phyloP scores from a whole-genome alignment of 192 early-diverging fungal genomes.

The Mortierella alpina region DNA sequence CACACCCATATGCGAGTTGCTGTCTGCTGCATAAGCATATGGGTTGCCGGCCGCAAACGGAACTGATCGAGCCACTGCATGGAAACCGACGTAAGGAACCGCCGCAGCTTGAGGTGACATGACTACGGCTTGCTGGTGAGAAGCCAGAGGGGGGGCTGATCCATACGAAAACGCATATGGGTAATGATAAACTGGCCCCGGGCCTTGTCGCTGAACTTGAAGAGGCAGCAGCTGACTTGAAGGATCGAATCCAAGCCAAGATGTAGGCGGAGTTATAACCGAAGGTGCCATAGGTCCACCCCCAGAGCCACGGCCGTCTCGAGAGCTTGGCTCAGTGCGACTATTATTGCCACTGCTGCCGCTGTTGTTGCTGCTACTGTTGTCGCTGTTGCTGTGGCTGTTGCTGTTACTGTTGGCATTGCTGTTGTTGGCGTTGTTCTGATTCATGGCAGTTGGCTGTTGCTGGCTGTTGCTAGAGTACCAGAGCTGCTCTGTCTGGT shows the following conservation, averaged over 20 bases:
- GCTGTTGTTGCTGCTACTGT: neutral
- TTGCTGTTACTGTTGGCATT: conserved; percentile 1
- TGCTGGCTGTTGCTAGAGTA: conserved; percentile 4
- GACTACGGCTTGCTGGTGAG: conserved; percentile 13
- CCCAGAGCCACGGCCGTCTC: neutral
- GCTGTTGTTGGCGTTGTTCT: conserved; percentile 8
- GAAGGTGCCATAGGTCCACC: neutral
- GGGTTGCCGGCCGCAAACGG: neutral
- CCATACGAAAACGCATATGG: conserved; percentile 27
- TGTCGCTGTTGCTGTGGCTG: conserved; percentile 9
- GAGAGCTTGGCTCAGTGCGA: neutral
- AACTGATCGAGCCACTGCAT: conserved; percentile 11
- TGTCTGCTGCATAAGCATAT: conserved; percentile 14
- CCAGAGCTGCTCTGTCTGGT: conserved; percentile 16
- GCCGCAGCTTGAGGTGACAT: neutral
- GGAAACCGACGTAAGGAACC: conserved; percentile 19
- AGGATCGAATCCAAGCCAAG: conserved; percentile 23
- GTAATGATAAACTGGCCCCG: conserved; percentile 1
- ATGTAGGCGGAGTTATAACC: neutral
- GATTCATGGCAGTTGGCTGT: conserved; percentile 3
- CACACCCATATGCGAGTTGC: conserved; percentile 4
- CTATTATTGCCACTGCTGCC: conserved; percentile 3
- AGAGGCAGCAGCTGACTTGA: conserved; percentile 3
- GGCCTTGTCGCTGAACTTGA: conserved; percentile 7
- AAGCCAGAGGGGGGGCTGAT: neutral